A percentile compares a stretch with the other conserved stretches of the same genome.
These are phyloP conservation scores for Beta lomatogona DNA, from an alignment of 179 eudicot genomes.

Conservation along the genomic window DNA sequence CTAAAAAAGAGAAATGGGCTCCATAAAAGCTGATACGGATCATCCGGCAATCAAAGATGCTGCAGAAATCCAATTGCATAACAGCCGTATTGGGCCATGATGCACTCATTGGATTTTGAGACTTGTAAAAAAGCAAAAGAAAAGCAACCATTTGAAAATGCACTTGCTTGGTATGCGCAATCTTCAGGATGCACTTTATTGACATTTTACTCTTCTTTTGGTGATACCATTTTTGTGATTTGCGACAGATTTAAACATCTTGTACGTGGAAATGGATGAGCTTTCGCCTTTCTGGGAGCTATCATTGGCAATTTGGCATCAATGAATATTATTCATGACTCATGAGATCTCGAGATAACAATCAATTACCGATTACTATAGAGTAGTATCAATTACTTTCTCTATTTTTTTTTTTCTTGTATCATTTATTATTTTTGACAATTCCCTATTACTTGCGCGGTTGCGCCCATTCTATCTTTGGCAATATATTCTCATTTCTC, in stretches of 20 bases:
- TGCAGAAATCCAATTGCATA: slow-evolving; percentile 19
- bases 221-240: slow-evolving; percentile 6
- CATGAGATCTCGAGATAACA: too few species aligned
- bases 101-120: slow-evolving; percentile 17
- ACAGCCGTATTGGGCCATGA: slow-evolving; percentile 24
- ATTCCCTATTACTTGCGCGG: too few species aligned
- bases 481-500: too few species aligned
- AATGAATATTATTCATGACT: neutral
- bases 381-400: too few species aligned
- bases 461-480: too few species aligned
- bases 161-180: slow-evolving; percentile 9
- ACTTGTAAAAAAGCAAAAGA: neutral
- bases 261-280: slow-evolving; percentile 11
- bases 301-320: neutral
- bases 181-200: slow-evolving; percentile 22
- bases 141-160: neutral
- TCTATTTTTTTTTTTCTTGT: too few species aligned
- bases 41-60: slow-evolving; percentile 13
- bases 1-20: neutral
- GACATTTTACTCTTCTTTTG: slow-evolving; percentile 21
- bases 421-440: too few species aligned
- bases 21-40: slow-evolving; percentile 19
- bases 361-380: too few species aligned
- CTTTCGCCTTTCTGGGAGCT: slow-evolving; percentile 8
- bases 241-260: slow-evolving; percentile 15